Evolutionary conservation across 2,329 filamentous ascomycete genomes (phyloP).

Genomic region (Colletotrichum navitas): DNA sequence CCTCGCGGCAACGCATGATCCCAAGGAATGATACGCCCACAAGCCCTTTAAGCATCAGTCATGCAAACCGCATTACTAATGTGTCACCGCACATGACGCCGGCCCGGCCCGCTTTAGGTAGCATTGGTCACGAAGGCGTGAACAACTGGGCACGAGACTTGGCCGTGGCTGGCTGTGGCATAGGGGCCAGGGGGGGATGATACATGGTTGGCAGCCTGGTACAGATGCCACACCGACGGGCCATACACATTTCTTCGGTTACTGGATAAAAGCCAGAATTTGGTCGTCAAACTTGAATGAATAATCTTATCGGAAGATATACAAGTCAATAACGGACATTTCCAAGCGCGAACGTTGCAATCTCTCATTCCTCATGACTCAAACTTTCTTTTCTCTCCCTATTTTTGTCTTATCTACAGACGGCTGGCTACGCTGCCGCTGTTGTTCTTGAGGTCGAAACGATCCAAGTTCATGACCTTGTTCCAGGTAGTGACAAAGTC

Average conservation of each 20-base stretch:
- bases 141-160: too few species aligned
- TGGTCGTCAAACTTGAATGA: conserved; percentile 1
- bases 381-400: not conserved
- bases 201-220: not conserved
- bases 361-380: not conserved
- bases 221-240: not conserved
- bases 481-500: conserved; percentile 80
- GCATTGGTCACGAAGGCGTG: not conserved
- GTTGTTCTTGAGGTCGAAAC: conserved; percentile 68
- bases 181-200: not conserved
- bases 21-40: not conserved
- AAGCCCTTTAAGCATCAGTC: not conserved
- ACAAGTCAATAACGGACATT: conserved; percentile 15
- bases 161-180: too few species aligned
- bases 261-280: not conserved
- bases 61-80: not conserved
- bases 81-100: not conserved
- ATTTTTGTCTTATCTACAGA: conserved; percentile 11
- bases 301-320: conserved; percentile 10
- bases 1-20: not conserved
- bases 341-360: conserved; percentile 1
- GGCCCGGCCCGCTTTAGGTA: not conserved
- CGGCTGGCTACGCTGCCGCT: conserved; percentile 23
- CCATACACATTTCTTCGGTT: too few species aligned
- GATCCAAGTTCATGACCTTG: conserved; percentile 81